Percentiles rank a stretch among this genome's conserved stretches.
These are phyloP conservation scores for Stagonosporopsis cucurbitacearum DNA, from an alignment of 2,329 filamentous ascomycete genomes.

Conservation along the genomic window DNA sequence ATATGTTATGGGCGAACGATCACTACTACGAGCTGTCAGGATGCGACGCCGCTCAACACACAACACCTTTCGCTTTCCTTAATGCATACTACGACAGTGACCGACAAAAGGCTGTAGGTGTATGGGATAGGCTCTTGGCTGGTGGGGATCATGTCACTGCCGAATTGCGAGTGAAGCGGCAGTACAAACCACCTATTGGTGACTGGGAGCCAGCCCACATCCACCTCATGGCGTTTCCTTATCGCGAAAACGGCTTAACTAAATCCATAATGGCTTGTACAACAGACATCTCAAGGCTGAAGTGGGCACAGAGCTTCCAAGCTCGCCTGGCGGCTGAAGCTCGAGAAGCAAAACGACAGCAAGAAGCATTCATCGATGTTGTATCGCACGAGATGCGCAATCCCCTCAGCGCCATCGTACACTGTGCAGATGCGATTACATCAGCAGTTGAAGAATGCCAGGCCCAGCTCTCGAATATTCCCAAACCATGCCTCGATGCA, in stretches of 20 bases:
- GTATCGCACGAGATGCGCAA: conserved; percentile 56
- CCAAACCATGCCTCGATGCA: conserved; percentile 31
- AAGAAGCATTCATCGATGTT: conserved; percentile 50
- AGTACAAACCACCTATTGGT: conserved; percentile 40
- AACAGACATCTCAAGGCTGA: conserved; percentile 49
- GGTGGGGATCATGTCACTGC: conserved; percentile 36
- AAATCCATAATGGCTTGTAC: conserved; percentile 48
- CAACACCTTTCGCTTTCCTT: conserved; percentile 26
- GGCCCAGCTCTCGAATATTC: conserved; percentile 29
- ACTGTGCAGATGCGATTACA: conserved; percentile 54
- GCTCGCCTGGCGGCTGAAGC: conserved; percentile 47
- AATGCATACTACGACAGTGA: conserved; percentile 41
- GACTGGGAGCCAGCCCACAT: conserved; percentile 41
- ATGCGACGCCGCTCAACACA: conserved; percentile 24
- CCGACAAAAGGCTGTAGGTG: conserved; percentile 27
- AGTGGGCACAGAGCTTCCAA: conserved; percentile 50
- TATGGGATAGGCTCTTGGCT: conserved; percentile 34
- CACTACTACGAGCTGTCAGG: conserved; percentile 43
- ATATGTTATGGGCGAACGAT: conserved; percentile 46
- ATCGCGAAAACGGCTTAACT: conserved; percentile 38
- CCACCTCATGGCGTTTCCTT: conserved; percentile 45
- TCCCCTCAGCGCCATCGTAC: conserved; percentile 53
- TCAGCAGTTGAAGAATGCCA: conserved; percentile 43
- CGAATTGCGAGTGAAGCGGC: conserved; percentile 41
- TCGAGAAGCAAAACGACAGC: conserved; percentile 48